Conservation (phyloP, 148 eudicot species). For the Vaccinium vitisidaea region DNA sequence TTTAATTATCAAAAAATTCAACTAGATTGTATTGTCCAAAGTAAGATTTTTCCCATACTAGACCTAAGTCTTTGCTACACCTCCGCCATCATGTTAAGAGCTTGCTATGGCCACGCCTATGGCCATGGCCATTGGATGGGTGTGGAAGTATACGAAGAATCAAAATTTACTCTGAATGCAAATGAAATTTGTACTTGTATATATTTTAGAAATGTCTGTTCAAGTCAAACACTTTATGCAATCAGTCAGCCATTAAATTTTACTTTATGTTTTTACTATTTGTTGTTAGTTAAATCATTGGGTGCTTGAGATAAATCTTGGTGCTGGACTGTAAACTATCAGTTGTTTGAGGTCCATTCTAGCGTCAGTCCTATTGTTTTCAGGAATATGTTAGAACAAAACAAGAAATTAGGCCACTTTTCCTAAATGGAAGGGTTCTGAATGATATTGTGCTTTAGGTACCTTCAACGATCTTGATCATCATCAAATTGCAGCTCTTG, state of each 20-base stretch:
- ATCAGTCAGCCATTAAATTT: neutral
- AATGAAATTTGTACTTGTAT: neutral
- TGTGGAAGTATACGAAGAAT: neutral
- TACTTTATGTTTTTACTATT: neutral
- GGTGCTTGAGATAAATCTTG: neutral
- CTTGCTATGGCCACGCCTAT: neutral
- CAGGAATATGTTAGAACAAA: neutral
- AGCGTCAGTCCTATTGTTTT: neutral
- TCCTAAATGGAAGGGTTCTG: neutral
- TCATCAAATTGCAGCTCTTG: conserved; percentile 95
- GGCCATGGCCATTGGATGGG: neutral
- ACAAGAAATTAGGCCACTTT: neutral
- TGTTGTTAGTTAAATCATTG: neutral
- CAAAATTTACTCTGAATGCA: neutral
- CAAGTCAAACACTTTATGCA: neutral
- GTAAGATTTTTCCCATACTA: neutral
- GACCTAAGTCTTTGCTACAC: neutral
- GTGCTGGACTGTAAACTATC: neutral
- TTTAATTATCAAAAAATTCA: neutral
- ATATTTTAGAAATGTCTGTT: neutral
- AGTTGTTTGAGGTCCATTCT: neutral
- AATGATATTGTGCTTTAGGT: conserved; percentile 41
- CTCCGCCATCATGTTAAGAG: neutral
- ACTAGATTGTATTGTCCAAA: neutral
- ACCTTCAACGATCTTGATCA: conserved; percentile 96